Percentiles rank a stretch among this genome's conserved stretches.
phyloP scores from a whole-genome alignment of 2,329 filamentous ascomycete species.

The Claviceps fusiformis region DNA sequence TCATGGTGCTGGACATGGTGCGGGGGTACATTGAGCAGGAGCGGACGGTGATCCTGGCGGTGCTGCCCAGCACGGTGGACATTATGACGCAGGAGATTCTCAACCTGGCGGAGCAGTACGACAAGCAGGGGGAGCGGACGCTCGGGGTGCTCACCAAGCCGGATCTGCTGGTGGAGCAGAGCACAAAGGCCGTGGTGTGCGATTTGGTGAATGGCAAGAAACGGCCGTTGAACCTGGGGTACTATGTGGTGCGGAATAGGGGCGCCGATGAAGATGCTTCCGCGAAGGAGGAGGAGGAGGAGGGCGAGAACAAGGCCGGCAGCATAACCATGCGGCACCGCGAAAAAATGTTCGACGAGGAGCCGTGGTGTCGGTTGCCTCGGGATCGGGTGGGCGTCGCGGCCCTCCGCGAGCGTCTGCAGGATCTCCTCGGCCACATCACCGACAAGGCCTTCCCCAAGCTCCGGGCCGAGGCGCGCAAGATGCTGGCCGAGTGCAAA shows the following conservation, averaged over 20 bases:
- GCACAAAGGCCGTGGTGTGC: slow-evolving; percentile 23
- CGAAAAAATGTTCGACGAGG: slow-evolving; percentile 29
- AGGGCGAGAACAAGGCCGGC: slow-evolving; percentile 10
- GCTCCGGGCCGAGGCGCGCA: slow-evolving; percentile 18
- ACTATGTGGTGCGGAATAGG: slow-evolving; percentile 35
- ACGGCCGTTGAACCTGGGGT: slow-evolving; percentile 30
- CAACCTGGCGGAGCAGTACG: slow-evolving; percentile 21
- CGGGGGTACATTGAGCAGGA: slow-evolving; percentile 29
- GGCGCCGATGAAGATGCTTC: slow-evolving; percentile 25
- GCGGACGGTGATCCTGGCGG: slow-evolving; percentile 35
- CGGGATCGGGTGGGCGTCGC: slow-evolving; percentile 19
- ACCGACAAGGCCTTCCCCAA: slow-evolving; percentile 25
- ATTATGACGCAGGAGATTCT: slow-evolving; percentile 28
- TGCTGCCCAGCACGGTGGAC: slow-evolving; percentile 27
- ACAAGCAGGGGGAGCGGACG: slow-evolving; percentile 27
- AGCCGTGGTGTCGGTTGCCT: slow-evolving; percentile 8
- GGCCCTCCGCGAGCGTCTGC: slow-evolving; percentile 22
- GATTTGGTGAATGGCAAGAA: slow-evolving; percentile 28
- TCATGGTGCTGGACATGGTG: slow-evolving; percentile 33
- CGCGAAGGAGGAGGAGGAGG: no score
- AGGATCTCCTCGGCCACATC: slow-evolving; percentile 24
- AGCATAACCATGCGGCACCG: slow-evolving; percentile 9
- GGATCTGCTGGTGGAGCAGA: slow-evolving; percentile 34
- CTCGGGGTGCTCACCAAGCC: slow-evolving; percentile 45
- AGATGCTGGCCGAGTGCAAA: slow-evolving; percentile 4